Percentiles rank a stretch among this genome's conserved stretches.
Evolutionary conservation across 257 asterid genomes (phyloP).

Genomic region (Solanum gandarillasii): DNA sequence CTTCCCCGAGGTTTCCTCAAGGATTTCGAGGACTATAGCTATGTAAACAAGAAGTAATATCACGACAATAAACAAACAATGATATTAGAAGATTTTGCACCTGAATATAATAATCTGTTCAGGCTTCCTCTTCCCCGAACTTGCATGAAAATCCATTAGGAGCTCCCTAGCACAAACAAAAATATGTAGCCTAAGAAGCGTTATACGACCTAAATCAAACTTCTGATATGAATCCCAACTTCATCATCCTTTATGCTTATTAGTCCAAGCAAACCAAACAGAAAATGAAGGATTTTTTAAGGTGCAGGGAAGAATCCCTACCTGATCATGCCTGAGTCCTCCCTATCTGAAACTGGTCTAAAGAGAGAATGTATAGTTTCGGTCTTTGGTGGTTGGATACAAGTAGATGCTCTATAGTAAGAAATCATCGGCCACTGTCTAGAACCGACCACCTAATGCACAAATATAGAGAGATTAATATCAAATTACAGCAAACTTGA

Average conservation of each 20-base stretch:
- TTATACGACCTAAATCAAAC: not conserved
- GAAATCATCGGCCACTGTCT: conserved; percentile 48
- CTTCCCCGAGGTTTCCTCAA: not conserved
- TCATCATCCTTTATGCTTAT: not conserved
- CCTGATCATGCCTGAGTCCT: conserved; percentile 40
- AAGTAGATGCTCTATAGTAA: conserved; percentile 28
- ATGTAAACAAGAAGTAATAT: not conserved
- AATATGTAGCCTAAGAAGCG: not conserved
- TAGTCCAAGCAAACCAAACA: not conserved
- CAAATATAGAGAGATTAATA: not conserved
- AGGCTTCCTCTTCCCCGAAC: conserved; percentile 30
- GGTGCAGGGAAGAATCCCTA: not conserved
- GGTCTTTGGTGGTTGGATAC: conserved; percentile 23
- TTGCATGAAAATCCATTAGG: conserved; percentile 29
- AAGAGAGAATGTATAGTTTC: conserved; percentile 32
- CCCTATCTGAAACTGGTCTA: conserved; percentile 22
- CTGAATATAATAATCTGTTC: conserved; percentile 42
- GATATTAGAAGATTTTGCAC: not conserved
- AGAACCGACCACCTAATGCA: conserved; percentile 41
- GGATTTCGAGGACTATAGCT: not conserved
- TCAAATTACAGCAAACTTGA: not conserved
- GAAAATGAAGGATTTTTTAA: not conserved
- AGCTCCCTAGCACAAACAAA: conserved; percentile 27
- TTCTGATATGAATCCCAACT: not conserved
- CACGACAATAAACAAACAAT: not conserved